Conservation (phyloP, 768 basidiomycete species). For the Strobilomyces confusus region DNA sequence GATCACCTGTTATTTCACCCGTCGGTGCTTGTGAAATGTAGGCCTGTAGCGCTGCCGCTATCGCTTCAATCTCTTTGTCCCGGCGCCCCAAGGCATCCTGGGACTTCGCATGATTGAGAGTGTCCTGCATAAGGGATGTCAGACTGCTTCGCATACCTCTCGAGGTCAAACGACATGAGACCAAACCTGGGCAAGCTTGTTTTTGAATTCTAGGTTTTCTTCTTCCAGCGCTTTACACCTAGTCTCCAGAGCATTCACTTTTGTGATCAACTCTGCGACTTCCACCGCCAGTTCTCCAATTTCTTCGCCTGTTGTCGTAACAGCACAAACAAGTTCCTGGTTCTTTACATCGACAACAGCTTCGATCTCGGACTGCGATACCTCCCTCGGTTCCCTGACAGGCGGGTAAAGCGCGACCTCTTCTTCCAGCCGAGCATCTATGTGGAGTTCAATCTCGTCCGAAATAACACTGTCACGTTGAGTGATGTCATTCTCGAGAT, state of each 20-base stretch:
- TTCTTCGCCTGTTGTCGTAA: slow-evolving; percentile 24
- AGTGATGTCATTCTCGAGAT: slow-evolving; percentile 35
- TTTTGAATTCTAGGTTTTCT: slow-evolving; percentile 28
- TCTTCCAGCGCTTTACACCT: slow-evolving; percentile 20
- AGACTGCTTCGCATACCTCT: background rate
- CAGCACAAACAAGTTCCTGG: slow-evolving; percentile 12
- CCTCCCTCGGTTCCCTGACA: slow-evolving; percentile 12
- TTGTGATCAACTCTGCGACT: slow-evolving; percentile 31
- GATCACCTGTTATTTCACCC: slow-evolving; percentile 6
- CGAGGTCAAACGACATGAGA: background rate
- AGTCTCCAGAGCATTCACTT: slow-evolving; percentile 22
- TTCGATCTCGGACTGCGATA: slow-evolving; percentile 23
- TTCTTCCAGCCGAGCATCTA: slow-evolving; percentile 29
- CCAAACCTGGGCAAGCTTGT: slow-evolving; percentile 26
- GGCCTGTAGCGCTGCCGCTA: slow-evolving; percentile 29
- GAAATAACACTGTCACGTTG: slow-evolving; percentile 32
- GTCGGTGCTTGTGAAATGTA: slow-evolving; percentile 28
- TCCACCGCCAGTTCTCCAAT: slow-evolving; percentile 30
- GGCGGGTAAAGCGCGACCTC: slow-evolving; percentile 22
- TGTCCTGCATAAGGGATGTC: slow-evolving; percentile 9
- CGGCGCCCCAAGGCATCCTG: slow-evolving; percentile 16
- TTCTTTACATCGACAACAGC: slow-evolving; percentile 24
- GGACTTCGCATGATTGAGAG: slow-evolving; percentile 6
- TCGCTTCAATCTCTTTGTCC: slow-evolving; percentile 28
- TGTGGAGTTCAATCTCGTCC: slow-evolving; percentile 28